Evolutionary conservation across 371 early-diverging fungal genomes (phyloP), one percentile per base, ranked within the genome.

Genomic region (Mortierella sp.): DNA sequence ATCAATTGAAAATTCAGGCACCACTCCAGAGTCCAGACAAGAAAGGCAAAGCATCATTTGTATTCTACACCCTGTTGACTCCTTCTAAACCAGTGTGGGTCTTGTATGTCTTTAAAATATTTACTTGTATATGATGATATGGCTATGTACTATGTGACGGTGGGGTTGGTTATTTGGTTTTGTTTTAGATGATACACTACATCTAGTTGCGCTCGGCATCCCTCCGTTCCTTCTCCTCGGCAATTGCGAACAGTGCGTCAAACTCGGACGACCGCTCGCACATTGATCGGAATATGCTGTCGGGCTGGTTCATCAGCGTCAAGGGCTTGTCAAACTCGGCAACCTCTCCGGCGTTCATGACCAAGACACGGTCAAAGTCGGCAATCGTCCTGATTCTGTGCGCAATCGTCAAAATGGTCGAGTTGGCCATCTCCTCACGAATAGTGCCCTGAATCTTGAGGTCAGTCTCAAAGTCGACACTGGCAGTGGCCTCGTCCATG

Each of bases 401-500:
- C 27, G 95, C 95, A 75, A 95, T 93, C 70, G 92, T 91, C 58
- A 95, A 65, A 63, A 93, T 80, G 1, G 94, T 95, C 24, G 91
- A 89, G 44, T 88, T 75, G 46, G 84, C 77, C 88, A 92, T 92
- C 77, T 93, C 93, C 41, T 89, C 65, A 41, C 96, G 91, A 56
- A 97, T 96, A 0, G 96, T 95, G 60, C 89, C 82, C 88, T 93
- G 95, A 77, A 93, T 93, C 72, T 88, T 89, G 46, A 79, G 82
- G 81, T 94, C 95, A 1, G 95, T 93, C 56, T 90, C 90, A 77
- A 91, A 91, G 81, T 96, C 96, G 14, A 96, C 92, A 44, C 90
- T 90, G 1, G 98, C 95, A 0, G 97, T 97, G 0, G 97, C 96
- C 87, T 97, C 97, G 81, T 96, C 96, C 89, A 96, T 90, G 70